Conservation (phyloP, 345 rosid species). For the Arabidopsis suecica region DNA sequence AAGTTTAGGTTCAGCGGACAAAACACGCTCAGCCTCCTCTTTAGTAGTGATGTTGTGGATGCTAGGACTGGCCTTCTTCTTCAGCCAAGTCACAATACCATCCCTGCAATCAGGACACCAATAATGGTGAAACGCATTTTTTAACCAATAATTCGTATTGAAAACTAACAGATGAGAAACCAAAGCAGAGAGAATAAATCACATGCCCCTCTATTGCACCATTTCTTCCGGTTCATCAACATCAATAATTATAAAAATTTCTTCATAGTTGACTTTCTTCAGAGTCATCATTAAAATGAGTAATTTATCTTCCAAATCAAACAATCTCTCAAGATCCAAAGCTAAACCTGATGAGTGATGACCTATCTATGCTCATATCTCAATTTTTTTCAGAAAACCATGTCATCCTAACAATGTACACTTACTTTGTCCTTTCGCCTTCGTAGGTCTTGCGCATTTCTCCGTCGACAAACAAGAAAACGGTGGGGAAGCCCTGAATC, state of each 20-base stretch:
- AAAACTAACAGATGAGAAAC: slow-evolving; percentile 24
- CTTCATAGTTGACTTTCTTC: slow-evolving; percentile 10
- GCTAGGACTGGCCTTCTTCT: slow-evolving; percentile 48
- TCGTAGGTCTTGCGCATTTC: slow-evolving; percentile 43
- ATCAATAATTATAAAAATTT: neutral
- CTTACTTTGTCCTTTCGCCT: slow-evolving; percentile 48
- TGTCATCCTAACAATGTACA: neutral
- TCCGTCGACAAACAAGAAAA: slow-evolving; percentile 46
- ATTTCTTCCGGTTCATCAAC: slow-evolving; percentile 2
- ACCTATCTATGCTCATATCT: neutral
- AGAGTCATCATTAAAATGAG: slow-evolving; percentile 6
- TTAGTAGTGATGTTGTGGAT: slow-evolving; percentile 45
- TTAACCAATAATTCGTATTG: neutral
- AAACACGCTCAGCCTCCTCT: slow-evolving; percentile 49
- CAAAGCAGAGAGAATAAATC: slow-evolving; percentile 14
- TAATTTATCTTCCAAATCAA: neutral
- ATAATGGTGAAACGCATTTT: neutral
- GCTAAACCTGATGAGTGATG: slow-evolving; percentile 20
- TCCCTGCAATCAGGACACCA: slow-evolving; percentile 39
- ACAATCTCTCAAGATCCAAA: slow-evolving; percentile 12
- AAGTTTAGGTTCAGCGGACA: slow-evolving; percentile 43
- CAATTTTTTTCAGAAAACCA: slow-evolving; percentile 3
- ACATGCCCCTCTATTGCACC: slow-evolving; percentile 24
- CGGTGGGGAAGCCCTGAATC: slow-evolving; percentile 48
- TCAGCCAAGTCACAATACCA: slow-evolving; percentile 53